These are phyloP conservation scores for Triticum turgidum DNA, from an alignment of 176 grass and related monocot species.

Conservation along the genomic window DNA sequence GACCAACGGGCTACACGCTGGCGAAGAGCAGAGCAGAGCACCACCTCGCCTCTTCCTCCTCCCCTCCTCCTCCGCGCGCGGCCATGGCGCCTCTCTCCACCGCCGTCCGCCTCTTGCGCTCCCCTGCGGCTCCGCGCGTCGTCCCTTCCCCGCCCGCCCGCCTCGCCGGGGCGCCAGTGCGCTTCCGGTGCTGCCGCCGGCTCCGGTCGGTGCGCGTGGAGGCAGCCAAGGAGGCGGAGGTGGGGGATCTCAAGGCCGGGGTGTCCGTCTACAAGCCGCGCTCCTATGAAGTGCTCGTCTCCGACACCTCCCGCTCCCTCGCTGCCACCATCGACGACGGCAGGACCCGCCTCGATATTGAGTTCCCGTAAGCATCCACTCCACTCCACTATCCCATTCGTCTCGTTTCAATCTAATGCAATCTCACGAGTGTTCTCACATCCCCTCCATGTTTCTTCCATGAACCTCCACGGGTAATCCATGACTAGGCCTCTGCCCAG, in stretches of 20 bases:
- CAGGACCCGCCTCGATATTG: slow-evolving; percentile 82
- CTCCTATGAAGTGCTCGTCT: slow-evolving; percentile 87
- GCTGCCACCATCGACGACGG: slow-evolving; percentile 66
- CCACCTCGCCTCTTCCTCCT: background rate
- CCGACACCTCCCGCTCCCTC: slow-evolving; percentile 83
- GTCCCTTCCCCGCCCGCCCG: background rate
- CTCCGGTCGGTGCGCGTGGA: slow-evolving; percentile 22
- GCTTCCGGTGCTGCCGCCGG: background rate
- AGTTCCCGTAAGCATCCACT: slow-evolving; percentile 57
- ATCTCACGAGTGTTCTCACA: background rate
- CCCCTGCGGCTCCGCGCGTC: background rate
- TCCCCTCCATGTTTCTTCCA: background rate
- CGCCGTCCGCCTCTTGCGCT: slow-evolving; percentile 3
- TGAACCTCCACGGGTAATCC: background rate
- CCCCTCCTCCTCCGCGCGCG: background rate
- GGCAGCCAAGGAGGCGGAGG: slow-evolving; percentile 18
- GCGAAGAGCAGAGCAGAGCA: background rate
- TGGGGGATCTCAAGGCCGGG: slow-evolving; percentile 39
- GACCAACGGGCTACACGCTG: too few relatives aligned
- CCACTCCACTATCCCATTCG: background rate
- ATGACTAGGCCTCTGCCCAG: slow-evolving; percentile 64
- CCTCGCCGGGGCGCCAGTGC: background rate
- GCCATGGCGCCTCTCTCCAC: slow-evolving; percentile 32
- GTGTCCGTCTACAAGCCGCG: slow-evolving; percentile 80
- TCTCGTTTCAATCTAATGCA: background rate